Percentiles rank a stretch among this genome's conserved stretches.
Evolutionary conservation across 257 asterid species (phyloP).

Genomic region (Dorcoceras hygrometricum): DNA sequence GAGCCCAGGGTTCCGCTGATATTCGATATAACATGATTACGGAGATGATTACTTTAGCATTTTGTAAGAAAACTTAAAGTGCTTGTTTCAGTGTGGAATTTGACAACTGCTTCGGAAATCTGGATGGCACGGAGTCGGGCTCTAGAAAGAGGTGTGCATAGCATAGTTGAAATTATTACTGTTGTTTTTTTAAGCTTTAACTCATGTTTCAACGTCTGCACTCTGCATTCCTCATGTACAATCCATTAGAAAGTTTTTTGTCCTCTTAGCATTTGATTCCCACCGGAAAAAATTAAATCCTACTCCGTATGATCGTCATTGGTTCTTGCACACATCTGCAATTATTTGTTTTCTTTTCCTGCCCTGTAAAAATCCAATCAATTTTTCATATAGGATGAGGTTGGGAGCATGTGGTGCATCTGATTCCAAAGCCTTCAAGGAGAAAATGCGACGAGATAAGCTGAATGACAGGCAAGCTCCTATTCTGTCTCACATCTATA

Average conservation of each 20-base stretch:
- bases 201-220: conserved; percentile 1
- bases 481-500: conserved; percentile 1
- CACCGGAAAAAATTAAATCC: not conserved
- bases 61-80: not conserved
- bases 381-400: conserved; percentile 31
- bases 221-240: not conserved
- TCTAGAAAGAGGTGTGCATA: conserved; percentile 46
- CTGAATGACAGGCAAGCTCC: conserved; percentile 52
- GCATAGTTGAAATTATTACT: too few relatives aligned
- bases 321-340: not conserved
- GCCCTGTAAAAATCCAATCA: not conserved
- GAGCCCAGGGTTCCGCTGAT: not conserved
- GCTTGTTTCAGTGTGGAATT: conserved; percentile 36
- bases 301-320: too few relatives aligned
- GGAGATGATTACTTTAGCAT: not conserved
- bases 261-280: not conserved
- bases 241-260: not conserved
- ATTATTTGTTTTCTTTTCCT: not conserved
- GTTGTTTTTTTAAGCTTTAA: not conserved
- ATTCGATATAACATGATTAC: not conserved
- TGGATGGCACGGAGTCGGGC: conserved; percentile 34
- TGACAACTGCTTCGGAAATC: conserved; percentile 34
- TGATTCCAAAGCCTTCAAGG: conserved; percentile 58
- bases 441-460: conserved; percentile 59
- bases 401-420: conserved; percentile 38